A percentile compares a stretch with the other conserved stretches of the same genome.
phyloP scores from a whole-genome alignment of 345 rosid genomes.

The Balakata baccata region DNA sequence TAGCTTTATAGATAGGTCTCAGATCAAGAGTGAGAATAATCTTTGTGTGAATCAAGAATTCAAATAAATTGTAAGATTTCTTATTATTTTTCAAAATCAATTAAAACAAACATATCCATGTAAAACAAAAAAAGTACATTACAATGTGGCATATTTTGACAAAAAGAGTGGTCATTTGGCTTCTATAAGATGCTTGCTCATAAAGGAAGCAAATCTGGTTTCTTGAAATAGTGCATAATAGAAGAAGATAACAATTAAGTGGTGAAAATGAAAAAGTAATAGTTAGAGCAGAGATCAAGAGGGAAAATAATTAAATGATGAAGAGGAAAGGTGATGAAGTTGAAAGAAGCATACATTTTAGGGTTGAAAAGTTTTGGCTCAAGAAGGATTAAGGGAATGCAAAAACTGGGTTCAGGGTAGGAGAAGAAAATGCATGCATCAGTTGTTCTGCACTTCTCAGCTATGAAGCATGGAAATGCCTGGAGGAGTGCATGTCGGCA shows the following conservation, averaged over 20 bases:
- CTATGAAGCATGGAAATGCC: too few relatives aligned
- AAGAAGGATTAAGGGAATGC: too few relatives aligned
- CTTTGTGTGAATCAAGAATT: not conserved
- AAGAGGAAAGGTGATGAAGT: too few relatives aligned
- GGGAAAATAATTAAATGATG: not conserved
- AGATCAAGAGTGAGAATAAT: not conserved
- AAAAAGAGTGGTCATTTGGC: not conserved
- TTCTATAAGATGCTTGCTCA: not conserved
- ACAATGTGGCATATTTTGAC: not conserved
- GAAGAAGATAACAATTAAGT: not conserved
- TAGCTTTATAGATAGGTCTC: not conserved
- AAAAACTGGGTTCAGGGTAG: not conserved
- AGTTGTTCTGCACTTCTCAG: not conserved
- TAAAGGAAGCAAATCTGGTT: not conserved
- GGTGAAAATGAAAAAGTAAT: not conserved
- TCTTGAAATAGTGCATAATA: not conserved
- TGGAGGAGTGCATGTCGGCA: too few relatives aligned
- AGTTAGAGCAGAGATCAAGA: not conserved
- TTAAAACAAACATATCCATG: not conserved
- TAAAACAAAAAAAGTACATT: too few relatives aligned
- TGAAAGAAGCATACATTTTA: too few relatives aligned
- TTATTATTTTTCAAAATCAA: not conserved
- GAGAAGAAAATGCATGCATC: not conserved
- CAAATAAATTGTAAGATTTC: not conserved
- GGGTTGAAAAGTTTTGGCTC: too few relatives aligned